phyloP scores from a whole-genome alignment of 345 rosid species.

The Draba incana region DNA sequence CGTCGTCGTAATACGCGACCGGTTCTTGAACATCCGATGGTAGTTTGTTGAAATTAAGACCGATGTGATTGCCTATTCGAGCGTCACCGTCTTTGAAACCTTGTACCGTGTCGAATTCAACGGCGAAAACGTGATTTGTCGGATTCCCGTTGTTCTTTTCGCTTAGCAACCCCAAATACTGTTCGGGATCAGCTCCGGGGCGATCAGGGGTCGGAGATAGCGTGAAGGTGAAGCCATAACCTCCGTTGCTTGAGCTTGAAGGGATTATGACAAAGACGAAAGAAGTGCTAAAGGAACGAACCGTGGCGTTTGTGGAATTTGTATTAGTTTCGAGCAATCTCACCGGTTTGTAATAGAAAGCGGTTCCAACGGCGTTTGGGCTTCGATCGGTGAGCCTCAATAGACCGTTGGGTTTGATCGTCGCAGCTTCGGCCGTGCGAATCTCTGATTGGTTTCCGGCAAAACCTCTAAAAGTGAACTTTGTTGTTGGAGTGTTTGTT shows the following conservation, averaged over 20 bases:
- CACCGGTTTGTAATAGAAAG: slow-evolving; percentile 37
- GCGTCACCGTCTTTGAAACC: slow-evolving; percentile 43
- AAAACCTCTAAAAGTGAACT: slow-evolving; percentile 36
- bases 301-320: slow-evolving; percentile 11
- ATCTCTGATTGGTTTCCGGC: not conserved
- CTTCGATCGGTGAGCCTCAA: slow-evolving; percentile 36
- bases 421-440: not conserved
- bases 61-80: slow-evolving; percentile 53
- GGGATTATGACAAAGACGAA: slow-evolving; percentile 57
- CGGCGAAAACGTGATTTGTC: slow-evolving; percentile 54
- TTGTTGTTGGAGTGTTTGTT: slow-evolving; percentile 16
- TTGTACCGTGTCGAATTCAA: slow-evolving; percentile 64
- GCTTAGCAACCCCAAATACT: slow-evolving; percentile 58
- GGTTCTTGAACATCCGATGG: not conserved
- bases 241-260: slow-evolving; percentile 46
- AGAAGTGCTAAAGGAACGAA: slow-evolving; percentile 52
- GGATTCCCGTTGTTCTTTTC: not conserved
- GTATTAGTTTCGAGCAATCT: slow-evolving; percentile 7
- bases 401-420: slow-evolving; percentile 25
- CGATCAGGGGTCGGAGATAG: slow-evolving; percentile 49
- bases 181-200: slow-evolving; percentile 39
- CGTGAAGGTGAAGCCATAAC: slow-evolving; percentile 61
- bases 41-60: slow-evolving; percentile 56
- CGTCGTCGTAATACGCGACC: slow-evolving; percentile 31
- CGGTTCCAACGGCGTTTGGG: slow-evolving; percentile 18